Percentiles rank a stretch among this genome's conserved stretches.
phyloP scores from a whole-genome alignment of 768 basidiomycete genomes.

The Lactarius deliciosus region DNA sequence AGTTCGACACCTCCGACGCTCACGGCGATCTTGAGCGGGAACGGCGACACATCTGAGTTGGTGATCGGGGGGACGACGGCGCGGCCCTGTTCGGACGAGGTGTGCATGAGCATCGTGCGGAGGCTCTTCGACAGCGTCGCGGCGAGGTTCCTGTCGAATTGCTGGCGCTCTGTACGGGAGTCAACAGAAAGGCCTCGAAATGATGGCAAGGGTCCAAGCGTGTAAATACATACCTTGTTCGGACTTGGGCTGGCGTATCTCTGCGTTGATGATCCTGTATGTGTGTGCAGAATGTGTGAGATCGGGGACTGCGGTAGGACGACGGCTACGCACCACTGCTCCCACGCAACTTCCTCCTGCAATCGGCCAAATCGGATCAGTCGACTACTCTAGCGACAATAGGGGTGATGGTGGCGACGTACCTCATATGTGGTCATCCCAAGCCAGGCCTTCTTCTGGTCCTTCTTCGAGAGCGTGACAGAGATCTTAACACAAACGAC shows the following conservation, averaged over 20 bases:
- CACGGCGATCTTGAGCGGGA: slow-evolving; percentile 70
- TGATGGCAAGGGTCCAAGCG: too few relatives aligned
- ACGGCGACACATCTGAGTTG: slow-evolving; percentile 71
- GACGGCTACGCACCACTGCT: slow-evolving; percentile 66
- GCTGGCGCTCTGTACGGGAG: slow-evolving; percentile 41
- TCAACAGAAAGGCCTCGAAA: background rate
- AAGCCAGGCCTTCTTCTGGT: slow-evolving; percentile 78
- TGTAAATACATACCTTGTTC: slow-evolving; percentile 51
- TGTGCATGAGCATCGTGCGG: slow-evolving; percentile 69
- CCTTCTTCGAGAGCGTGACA: slow-evolving; percentile 75
- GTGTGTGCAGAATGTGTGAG: background rate
- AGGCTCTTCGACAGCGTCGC: slow-evolving; percentile 64
- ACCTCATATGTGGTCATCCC: slow-evolving; percentile 51
- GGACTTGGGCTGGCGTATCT: slow-evolving; percentile 67
- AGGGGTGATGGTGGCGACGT: background rate
- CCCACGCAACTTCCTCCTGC: slow-evolving; percentile 84
- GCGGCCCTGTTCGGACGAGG: slow-evolving; percentile 75
- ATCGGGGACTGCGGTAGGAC: background rate
- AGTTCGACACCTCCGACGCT: slow-evolving; percentile 68
- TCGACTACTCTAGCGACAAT: background rate
- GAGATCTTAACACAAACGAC: slow-evolving; percentile 47
- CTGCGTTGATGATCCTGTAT: slow-evolving; percentile 73
- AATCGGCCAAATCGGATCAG: background rate
- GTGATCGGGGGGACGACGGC: slow-evolving; percentile 76
- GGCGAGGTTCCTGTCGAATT: slow-evolving; percentile 59